A percentile compares a stretch with the other conserved stretches of the same genome.
phyloP scores from a whole-genome alignment of 495 filamentous ascomycete genomes.

The Aspergillus kassunensis region DNA sequence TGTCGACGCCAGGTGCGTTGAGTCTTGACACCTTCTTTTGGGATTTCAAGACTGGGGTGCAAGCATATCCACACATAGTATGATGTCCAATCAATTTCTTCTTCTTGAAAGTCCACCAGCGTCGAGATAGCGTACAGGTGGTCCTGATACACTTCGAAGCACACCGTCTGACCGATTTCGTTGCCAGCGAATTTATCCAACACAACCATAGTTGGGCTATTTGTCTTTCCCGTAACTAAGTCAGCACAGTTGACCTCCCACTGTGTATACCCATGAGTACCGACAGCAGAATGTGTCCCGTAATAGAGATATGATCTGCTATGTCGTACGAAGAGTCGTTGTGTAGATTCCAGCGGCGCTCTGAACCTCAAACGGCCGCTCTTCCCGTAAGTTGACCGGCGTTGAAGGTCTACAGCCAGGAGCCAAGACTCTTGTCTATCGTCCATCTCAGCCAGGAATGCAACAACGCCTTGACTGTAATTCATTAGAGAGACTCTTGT shows the following conservation, averaged over 20 bases:
- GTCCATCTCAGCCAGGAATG: conserved; percentile 42
- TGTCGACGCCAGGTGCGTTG: conserved; percentile 60
- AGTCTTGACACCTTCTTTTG: conserved; percentile 25
- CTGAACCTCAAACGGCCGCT: conserved; percentile 35
- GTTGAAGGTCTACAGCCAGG: conserved; percentile 53
- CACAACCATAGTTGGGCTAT: conserved; percentile 32
- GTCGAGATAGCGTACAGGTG: conserved; percentile 72
- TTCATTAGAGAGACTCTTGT: conserved; percentile 57
- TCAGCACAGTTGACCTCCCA: conserved; percentile 61
- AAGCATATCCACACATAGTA: conserved; percentile 68
- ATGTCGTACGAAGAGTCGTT: conserved; percentile 67
- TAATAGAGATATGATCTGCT: conserved; percentile 62
- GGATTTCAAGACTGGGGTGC: conserved; percentile 34
- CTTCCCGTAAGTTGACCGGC: conserved; percentile 16
- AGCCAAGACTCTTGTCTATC: conserved; percentile 46
- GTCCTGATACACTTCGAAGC: conserved; percentile 67
- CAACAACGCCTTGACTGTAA: conserved; percentile 58
- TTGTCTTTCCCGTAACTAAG: conserved; percentile 35
- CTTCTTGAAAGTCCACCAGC: conserved; percentile 56
- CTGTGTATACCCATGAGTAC: conserved; percentile 47
- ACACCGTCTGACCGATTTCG: conserved; percentile 64
- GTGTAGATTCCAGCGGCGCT: conserved; percentile 39
- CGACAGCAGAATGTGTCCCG: conserved; percentile 54
- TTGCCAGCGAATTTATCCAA: conserved; percentile 53
- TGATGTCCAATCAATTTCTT: conserved; percentile 65